A percentile compares a stretch with the other conserved stretches of the same genome.
Conservation (phyloP, 371 early-diverging fungal species). For the Mucor circinelloides region DNA sequence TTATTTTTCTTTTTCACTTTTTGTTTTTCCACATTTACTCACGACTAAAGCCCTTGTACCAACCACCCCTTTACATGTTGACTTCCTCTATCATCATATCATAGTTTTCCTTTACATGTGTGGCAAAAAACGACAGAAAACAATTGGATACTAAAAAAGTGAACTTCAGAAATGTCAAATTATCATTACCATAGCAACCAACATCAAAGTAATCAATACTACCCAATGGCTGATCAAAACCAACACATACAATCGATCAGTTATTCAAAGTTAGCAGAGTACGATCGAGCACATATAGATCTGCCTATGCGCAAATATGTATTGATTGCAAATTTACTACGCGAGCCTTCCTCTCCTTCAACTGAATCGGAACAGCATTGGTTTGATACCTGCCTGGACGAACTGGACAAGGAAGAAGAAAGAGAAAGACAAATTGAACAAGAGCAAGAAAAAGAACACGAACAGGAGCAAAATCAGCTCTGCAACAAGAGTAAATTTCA, state of each 20-base stretch:
- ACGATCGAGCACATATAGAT: conserved; percentile 24
- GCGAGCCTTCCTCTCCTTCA: background rate
- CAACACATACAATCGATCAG: conserved; percentile 20
- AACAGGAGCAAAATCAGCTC: background rate
- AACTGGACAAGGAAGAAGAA: conserved; percentile 17
- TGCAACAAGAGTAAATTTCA: background rate
- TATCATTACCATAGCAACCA: background rate
- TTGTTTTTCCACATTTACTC: background rate
- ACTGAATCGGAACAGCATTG: conserved; percentile 19
- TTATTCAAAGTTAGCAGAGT: conserved; percentile 24
- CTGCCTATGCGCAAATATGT: conserved; percentile 31
- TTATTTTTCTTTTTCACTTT: background rate
- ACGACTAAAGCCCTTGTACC: background rate
- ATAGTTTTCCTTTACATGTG: background rate
- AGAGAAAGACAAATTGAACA: background rate
- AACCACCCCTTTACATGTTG: background rate
- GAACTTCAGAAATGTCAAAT: background rate
- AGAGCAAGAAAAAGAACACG: conserved; percentile 6
- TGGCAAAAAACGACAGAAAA: background rate
- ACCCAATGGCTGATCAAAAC: background rate
- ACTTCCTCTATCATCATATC: background rate
- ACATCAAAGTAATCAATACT: background rate
- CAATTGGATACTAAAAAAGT: background rate
- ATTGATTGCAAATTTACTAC: conserved; percentile 26
- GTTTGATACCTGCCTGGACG: conserved; percentile 27